phyloP scores from a whole-genome alignment of 257 asterid species.

The Nicotiana noctiflora region DNA sequence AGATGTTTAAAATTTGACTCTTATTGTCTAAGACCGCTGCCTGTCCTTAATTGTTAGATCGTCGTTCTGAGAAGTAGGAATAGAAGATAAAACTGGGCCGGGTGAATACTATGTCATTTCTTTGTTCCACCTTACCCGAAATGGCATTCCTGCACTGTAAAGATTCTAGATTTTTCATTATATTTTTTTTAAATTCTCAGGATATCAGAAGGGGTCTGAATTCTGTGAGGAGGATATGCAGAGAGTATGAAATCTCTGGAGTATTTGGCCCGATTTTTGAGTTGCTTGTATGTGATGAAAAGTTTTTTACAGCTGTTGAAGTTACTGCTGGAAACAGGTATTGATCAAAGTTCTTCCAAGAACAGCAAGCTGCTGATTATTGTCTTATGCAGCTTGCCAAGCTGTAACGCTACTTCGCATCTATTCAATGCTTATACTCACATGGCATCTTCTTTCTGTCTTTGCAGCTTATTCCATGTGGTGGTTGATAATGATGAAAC shows the following conservation, averaged over 20 bases:
- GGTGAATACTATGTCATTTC: background rate
- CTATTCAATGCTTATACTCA: background rate
- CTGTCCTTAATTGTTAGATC: background rate
- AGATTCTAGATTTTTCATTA: background rate
- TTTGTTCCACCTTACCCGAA: background rate
- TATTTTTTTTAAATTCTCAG: slow-evolving; percentile 28
- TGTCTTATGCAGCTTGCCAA: slow-evolving; percentile 5
- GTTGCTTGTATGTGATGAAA: slow-evolving; percentile 89
- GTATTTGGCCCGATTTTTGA: slow-evolving; percentile 86
- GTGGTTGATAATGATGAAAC: slow-evolving; percentile 88
- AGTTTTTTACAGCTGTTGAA: slow-evolving; percentile 95
- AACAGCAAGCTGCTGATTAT: slow-evolving; percentile 1
- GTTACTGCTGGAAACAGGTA: slow-evolving; percentile 99
- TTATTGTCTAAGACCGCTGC: background rate
- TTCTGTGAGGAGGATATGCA: slow-evolving; percentile 74
- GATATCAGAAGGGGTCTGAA: slow-evolving; percentile 94
- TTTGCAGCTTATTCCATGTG: slow-evolving; percentile 82
- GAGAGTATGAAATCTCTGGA: slow-evolving; percentile 46
- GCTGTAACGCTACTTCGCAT: background rate
- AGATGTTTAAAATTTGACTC: background rate
- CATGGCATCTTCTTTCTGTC: slow-evolving; percentile 7
- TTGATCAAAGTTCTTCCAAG: background rate
- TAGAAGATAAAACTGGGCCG: background rate
- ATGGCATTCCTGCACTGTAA: background rate
- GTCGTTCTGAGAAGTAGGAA: background rate